Evolutionary conservation across 768 basidiomycete species (phyloP), one percentile per base, ranked within the genome.

Genomic region (Mycena filopes): DNA sequence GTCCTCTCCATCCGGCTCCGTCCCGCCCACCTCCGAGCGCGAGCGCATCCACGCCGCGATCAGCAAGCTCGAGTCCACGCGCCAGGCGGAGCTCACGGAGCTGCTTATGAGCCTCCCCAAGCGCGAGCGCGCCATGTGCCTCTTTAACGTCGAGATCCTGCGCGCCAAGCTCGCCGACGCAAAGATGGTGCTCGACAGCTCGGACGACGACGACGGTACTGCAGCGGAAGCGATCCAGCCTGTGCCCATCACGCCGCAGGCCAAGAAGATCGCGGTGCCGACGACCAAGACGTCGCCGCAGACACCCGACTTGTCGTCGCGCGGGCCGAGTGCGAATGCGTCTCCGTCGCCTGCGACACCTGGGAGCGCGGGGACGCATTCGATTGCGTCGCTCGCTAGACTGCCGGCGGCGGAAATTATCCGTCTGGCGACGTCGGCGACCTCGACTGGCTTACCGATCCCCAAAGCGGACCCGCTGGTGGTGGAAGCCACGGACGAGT

Each of bases 51-150:
- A 83, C 29, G 84, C 80, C 5, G 91, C 93, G 3, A 85, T 96
- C 47, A 75, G 79, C 64, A 87, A 83, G 72, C 80, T 93, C 7
- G 92, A 94, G 75, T 79, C 84, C 6, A 73, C 80, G 0, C 84
- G 87, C 54, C 86, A 89, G 47, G 72, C 72, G 3, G 90, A 93
- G 66, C 83, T 96, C 47, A 88, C 90, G 0, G 92, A 91, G 25
- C 81, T 97, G 54, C 78, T 96, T 38, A 92, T 95, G 90, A 90
- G 89, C 70, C 83, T 97, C 20, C 89, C 92, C 1, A 96, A 95
- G 78, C 87, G 92, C 64, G 95, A 97, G 68, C 87, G 95, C 16
- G 94, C 94, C 0, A 85, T 96, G 87, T 96, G 95, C 77, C 81
- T 96, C 42, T 97, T 97, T 83, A 96, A 95, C 68, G 82, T 83